Evolutionary conservation across 139 green algal genomes (phyloP).

Genomic region (Eudorina sp.): DNA sequence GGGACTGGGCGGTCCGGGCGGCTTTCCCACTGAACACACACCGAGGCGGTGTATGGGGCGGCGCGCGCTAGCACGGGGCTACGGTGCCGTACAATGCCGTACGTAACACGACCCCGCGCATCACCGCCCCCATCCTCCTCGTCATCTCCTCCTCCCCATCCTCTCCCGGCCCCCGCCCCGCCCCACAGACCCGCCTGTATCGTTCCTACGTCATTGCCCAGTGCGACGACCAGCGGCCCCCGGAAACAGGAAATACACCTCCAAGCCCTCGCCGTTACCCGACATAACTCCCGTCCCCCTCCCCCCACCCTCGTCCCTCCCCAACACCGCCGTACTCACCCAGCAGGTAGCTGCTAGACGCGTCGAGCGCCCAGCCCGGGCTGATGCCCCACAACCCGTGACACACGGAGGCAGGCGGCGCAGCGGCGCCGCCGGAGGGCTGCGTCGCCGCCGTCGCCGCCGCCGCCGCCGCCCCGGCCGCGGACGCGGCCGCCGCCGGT

Average conservation of each 20-base stretch:
- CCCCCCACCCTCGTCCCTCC: background rate
- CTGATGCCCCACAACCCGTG: conserved; percentile 48
- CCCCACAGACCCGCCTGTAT: background rate
- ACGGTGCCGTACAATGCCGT: too few relatives aligned
- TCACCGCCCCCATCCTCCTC: too few relatives aligned
- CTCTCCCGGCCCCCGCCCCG: too few relatives aligned
- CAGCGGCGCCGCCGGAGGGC: background rate
- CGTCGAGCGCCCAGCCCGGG: background rate
- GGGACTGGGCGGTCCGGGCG: too few relatives aligned
- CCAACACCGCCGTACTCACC: conserved; percentile 37
- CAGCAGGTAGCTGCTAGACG: conserved; percentile 49
- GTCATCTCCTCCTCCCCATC: background rate
- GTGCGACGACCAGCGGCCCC: too few relatives aligned
- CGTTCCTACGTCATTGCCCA: background rate
- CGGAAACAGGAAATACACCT: too few relatives aligned
- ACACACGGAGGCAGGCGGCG: conserved; percentile 4
- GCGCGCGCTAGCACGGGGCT: too few relatives aligned
- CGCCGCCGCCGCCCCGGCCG: background rate
- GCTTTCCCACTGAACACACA: too few relatives aligned
- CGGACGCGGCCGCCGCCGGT: background rate
- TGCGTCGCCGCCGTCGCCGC: background rate
- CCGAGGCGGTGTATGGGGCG: too few relatives aligned
- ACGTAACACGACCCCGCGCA: too few relatives aligned
- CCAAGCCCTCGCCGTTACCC: too few relatives aligned
- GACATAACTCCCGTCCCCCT: background rate